Evolutionary conservation across 2,329 filamentous ascomycete genomes (phyloP).

Genomic region (Epichloe bromicola): DNA sequence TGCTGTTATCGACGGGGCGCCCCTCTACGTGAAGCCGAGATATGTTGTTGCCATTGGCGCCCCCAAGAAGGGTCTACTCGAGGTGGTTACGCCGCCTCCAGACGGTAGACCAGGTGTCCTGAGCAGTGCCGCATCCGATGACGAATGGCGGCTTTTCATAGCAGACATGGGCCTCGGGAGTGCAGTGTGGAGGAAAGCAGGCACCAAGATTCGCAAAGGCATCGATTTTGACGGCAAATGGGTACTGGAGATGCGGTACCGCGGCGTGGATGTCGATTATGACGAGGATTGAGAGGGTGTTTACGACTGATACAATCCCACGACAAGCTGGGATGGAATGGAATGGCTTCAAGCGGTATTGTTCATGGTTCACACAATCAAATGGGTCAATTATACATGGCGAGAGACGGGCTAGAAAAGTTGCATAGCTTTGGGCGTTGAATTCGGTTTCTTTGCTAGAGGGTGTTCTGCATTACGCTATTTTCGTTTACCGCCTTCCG

Average conservation of each 20-base stretch:
- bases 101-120: constrained; percentile 23
- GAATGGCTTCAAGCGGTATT: not conserved
- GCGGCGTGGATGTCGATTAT: constrained; percentile 20
- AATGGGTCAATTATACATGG: too few relatives aligned
- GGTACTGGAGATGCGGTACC: constrained; percentile 59
- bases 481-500: too few relatives aligned
- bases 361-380: not conserved
- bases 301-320: not conserved
- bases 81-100: constrained; percentile 49
- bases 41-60: constrained; percentile 78
- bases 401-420: too few relatives aligned
- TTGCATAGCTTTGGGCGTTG: too few relatives aligned
- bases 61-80: constrained; percentile 72
- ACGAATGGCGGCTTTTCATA: constrained; percentile 68
- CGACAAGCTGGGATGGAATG: not conserved
- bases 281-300: constrained; percentile 5
- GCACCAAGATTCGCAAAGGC: constrained; percentile 66
- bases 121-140: constrained; percentile 27
- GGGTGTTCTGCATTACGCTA: too few relatives aligned
- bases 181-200: constrained; percentile 73
- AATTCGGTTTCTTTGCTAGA: not conserved
- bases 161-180: constrained; percentile 78
- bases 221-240: constrained; percentile 82
- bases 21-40: constrained; percentile 67
- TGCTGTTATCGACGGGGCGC: constrained; percentile 57